A percentile compares a stretch with the other conserved stretches of the same genome.
Evolutionary conservation across 257 asterid species (phyloP).

Genomic region (Paraleonurus japonicus): DNA sequence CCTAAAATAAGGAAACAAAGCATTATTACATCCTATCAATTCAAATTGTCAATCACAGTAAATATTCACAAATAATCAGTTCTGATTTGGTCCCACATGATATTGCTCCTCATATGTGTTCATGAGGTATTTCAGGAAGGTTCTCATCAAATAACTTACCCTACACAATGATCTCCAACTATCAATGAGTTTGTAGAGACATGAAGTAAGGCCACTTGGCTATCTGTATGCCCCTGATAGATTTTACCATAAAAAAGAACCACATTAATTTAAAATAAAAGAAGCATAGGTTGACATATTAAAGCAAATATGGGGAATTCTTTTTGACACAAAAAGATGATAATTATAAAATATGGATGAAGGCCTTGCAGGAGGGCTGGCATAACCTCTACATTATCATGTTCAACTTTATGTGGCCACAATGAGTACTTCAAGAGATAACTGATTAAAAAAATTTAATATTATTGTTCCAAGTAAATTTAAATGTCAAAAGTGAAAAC

Average conservation of each 20-base stretch:
- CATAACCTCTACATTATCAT: neutral
- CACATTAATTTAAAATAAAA: conserved; percentile 17
- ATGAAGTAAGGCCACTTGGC: conserved; percentile 88
- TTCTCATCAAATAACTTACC: conserved; percentile 66
- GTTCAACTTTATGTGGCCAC: neutral
- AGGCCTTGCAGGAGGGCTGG: neutral
- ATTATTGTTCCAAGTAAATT: neutral
- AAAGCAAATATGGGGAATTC: neutral
- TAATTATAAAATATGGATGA: neutral
- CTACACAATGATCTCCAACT: conserved; percentile 97
- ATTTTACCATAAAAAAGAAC: conserved; percentile 8
- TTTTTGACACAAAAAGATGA: neutral
- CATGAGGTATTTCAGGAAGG: too few relatives aligned
- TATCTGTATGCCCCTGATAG: conserved; percentile 94
- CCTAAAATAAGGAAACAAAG: too few relatives aligned
- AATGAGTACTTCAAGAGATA: neutral
- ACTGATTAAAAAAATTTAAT: neutral
- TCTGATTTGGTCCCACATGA: too few relatives aligned
- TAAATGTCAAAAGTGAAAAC: neutral
- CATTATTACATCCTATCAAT: too few relatives aligned
- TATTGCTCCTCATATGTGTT: too few relatives aligned
- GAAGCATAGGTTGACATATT: conserved; percentile 2
- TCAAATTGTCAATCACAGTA: too few relatives aligned
- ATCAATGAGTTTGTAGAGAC: conserved; percentile 77
- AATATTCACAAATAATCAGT: too few relatives aligned